A percentile compares a stretch with the other conserved stretches of the same genome.
Evolutionary conservation across 2,329 filamentous ascomycete species (phyloP).

Genomic region (Paracoccidioides lutzii): DNA sequence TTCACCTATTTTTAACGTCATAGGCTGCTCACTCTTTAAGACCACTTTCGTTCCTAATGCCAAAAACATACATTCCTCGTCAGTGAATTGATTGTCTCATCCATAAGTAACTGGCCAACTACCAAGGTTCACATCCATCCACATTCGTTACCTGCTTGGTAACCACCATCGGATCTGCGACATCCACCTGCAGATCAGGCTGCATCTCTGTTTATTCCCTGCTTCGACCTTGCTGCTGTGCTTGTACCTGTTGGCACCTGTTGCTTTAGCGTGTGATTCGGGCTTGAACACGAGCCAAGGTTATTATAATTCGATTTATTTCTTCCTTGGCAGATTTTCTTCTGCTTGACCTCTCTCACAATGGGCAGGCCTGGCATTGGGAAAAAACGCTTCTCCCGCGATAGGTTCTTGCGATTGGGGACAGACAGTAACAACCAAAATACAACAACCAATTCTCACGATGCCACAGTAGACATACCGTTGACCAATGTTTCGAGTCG

Average conservation of each 20-base stretch:
- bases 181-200: no score
- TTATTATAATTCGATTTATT: not conserved
- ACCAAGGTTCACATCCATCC: no score
- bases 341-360: slow-evolving; percentile 15
- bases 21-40: not conserved
- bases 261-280: not conserved
- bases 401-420: slow-evolving; percentile 33
- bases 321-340: not conserved
- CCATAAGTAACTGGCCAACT: no score
- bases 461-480: slow-evolving; percentile 50
- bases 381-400: slow-evolving; percentile 31
- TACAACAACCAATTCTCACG: slow-evolving; percentile 36
- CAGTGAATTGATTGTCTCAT: no score
- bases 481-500: slow-evolving; percentile 43
- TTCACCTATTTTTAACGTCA: not conserved
- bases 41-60: not conserved
- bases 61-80: no score
- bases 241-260: no score
- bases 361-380: slow-evolving; percentile 23
- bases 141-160: not conserved
- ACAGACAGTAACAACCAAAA: not conserved
- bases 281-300: not conserved
- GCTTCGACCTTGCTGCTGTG: no score
- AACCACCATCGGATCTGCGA: no score
- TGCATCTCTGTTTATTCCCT: no score